Conservation (phyloP, 2,329 filamentous ascomycete genomes). For the Cryphonectria carpinicola region DNA sequence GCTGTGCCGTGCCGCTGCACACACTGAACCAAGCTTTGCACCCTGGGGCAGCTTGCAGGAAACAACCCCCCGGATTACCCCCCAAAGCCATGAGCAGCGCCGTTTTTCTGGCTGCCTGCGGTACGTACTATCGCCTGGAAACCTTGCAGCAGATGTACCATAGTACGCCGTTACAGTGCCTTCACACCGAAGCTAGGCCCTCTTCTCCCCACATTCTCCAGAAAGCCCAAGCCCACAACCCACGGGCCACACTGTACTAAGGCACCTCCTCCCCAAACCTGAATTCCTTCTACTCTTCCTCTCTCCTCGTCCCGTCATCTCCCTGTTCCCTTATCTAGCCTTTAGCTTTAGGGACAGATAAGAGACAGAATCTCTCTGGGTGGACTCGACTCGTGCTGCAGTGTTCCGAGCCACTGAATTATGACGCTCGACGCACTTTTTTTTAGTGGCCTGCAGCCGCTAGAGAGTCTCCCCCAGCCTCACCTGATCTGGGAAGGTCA, state of each 20-base stretch:
- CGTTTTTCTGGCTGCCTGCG: constrained; percentile 4
- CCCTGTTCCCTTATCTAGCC: not conserved
- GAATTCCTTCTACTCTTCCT: not conserved
- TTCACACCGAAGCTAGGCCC: not conserved
- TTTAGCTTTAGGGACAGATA: not conserved
- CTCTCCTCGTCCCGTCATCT: not conserved
- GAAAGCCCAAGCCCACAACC: not conserved
- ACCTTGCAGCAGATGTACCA: not conserved
- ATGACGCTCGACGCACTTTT: not conserved
- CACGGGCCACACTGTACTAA: not conserved
- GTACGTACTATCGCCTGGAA: not conserved
- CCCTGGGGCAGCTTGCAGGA: not conserved
- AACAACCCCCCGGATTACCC: not conserved
- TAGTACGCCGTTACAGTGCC: not conserved
- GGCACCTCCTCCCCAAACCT: not conserved
- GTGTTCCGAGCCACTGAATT: not conserved
- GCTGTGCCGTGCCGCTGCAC: not conserved
- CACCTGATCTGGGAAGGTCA: constrained; percentile 11
- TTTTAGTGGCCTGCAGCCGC: not conserved
- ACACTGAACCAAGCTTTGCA: not conserved
- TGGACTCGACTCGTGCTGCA: not conserved
- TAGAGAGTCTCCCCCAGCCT: not conserved
- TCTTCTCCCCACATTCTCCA: not conserved
- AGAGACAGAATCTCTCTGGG: not conserved
- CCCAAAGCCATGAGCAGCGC: not conserved